A percentile compares a stretch with the other conserved stretches of the same genome.
phyloP scores from a whole-genome alignment of 495 filamentous ascomycete genomes.

The Xylaria palmicola region DNA sequence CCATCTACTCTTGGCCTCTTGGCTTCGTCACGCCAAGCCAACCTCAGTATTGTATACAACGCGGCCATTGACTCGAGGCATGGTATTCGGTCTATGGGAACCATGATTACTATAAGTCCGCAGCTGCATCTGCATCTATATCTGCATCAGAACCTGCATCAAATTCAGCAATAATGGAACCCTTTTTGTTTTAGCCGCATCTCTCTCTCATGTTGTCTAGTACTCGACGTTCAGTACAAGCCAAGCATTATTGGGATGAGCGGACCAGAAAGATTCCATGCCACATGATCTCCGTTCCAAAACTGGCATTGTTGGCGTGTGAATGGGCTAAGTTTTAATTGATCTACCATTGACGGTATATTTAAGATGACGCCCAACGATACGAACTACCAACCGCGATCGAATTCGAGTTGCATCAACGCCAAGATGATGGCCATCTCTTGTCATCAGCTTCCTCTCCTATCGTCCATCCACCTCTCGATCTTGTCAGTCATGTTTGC shows the following conservation, averaged over 20 bases:
- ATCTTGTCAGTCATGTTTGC: neutral
- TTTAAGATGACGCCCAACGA: too few species aligned
- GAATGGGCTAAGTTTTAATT: too few species aligned
- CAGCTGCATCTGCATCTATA: neutral
- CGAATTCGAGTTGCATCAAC: neutral
- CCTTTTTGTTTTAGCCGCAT: neutral
- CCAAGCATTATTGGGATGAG: neutral
- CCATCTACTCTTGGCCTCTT: neutral
- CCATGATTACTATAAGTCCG: neutral
- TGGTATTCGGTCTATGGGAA: neutral
- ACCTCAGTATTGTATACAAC: neutral
- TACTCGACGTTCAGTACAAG: neutral
- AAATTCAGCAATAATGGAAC: neutral
- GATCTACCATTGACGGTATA: too few species aligned
- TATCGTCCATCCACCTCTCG: neutral
- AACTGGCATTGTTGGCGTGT: too few species aligned
- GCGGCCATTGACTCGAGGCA: neutral
- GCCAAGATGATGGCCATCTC: neutral
- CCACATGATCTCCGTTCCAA: too few species aligned
- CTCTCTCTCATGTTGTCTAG: neutral
- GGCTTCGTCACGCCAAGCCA: slow-evolving; percentile 3
- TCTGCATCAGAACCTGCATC: neutral
- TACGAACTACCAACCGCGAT: neutral
- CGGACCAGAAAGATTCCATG: neutral
- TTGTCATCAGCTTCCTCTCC: neutral